Evolutionary conservation across 202 grass and related monocot genomes (phyloP).

Genomic region (Setaria italica): DNA sequence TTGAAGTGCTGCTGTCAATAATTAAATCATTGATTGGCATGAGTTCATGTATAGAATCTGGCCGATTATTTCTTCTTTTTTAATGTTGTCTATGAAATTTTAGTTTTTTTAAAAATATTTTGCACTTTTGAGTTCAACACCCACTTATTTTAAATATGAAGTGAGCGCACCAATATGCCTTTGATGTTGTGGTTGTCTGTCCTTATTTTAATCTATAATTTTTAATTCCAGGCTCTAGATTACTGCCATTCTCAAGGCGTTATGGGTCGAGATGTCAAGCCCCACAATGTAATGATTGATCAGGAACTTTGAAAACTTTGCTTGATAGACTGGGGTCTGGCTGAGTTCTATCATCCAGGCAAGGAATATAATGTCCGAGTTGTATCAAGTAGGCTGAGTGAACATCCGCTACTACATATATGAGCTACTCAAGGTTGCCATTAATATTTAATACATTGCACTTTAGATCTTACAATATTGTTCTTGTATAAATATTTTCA

Average conservation of each 20-base stretch:
- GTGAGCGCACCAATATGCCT: neutral
- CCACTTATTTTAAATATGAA: conserved; percentile 11
- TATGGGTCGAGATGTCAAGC: too few species aligned
- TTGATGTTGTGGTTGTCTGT: neutral
- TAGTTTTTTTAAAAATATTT: neutral
- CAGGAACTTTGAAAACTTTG: too few species aligned
- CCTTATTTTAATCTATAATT: neutral
- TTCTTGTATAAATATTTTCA: conserved; percentile 33
- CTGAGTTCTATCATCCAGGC: too few species aligned
- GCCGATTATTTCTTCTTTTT: conserved; percentile 2
- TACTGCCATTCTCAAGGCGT: too few species aligned
- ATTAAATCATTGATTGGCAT: neutral
- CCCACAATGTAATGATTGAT: too few species aligned
- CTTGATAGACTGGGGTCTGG: too few species aligned
- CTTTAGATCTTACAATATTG: neutral
- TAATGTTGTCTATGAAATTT: neutral
- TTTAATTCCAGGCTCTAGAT: conserved; percentile 64
- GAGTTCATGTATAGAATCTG: conserved; percentile 15
- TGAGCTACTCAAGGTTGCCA: conserved; percentile 87
- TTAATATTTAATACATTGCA: conserved; percentile 34
- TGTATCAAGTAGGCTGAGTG: too few species aligned
- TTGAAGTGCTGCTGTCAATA: neutral
- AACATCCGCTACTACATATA: conserved; percentile 97
- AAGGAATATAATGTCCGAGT: too few species aligned
- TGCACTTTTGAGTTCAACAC: neutral